Base-by-base conservation (phyloP, 345 rosid species). In the Conringia planisiliqua region DNA sequence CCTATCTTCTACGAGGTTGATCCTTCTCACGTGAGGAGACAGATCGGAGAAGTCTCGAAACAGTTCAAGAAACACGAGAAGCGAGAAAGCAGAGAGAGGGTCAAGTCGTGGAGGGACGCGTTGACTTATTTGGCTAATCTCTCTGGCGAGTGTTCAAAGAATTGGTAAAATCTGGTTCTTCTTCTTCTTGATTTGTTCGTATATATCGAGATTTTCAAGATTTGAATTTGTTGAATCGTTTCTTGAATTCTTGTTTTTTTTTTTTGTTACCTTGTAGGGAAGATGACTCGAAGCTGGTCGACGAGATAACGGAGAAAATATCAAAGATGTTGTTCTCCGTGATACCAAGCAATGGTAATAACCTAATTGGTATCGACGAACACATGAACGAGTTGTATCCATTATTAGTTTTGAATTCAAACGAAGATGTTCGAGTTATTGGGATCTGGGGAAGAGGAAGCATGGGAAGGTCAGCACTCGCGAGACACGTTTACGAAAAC, bases 381-480 rank as follows among this genome's bases (percentile, higher is more conserved):
- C 82, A 70, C 10, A 51, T 84, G 36, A 14, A 17, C 1, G 30
- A 61, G 0, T 36, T 52, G 26, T 68, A 63, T 73, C 81, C 77
- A 42, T 16, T 6, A 3, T 12, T 72, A 4, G 69, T 17, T 6
- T n/a, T 72, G 14, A 54, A 51, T 7, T 71, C 81, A 0, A 60
- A 60, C n/a, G 20, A 78, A 42, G 58, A n/a, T 42, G 43, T 66
- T 33, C 35, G 14, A 40, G 64, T 78, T 0, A 51, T 72, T 33
- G 81, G 81, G 33, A 78, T 78, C 13, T 78, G 81, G 81, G 73
- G 81, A 24, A 66, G 73, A 59, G 81, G 81, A 66, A 66, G 77
- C 7, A 51, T 24, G 10, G 81, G 81, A 18, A 72, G 81, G 51
- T 72, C 55, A 32, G 72, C 73, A 30, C 73, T 78, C 10, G 70